Evolutionary conservation across 331 rosid genomes (phyloP).

Genomic region (Pyracantha coccinea): DNA sequence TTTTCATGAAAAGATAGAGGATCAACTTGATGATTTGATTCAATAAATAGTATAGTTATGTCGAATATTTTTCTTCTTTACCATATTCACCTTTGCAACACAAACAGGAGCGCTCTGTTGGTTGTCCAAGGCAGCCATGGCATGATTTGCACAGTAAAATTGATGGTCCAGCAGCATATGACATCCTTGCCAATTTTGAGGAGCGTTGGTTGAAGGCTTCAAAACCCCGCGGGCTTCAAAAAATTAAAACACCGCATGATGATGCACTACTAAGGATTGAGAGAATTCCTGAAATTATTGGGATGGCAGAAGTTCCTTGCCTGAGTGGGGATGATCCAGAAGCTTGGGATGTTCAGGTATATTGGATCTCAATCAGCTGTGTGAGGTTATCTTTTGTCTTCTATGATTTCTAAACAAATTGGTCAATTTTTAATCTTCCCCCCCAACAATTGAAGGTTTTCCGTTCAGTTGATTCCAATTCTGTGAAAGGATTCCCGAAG

Average conservation of each 20-base stretch:
- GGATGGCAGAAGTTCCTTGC: slow-evolving; percentile 41
- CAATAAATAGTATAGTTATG: not conserved
- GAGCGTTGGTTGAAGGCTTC: slow-evolving; percentile 76
- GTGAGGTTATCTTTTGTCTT: not conserved
- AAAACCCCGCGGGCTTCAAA: slow-evolving; percentile 32
- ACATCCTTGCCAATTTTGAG: slow-evolving; percentile 77
- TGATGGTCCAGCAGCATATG: slow-evolving; percentile 92
- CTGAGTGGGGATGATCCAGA: slow-evolving; percentile 35
- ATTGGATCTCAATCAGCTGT: not conserved
- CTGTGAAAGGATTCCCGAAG: slow-evolving; percentile 77
- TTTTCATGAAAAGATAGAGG: not conserved
- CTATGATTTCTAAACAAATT: not conserved
- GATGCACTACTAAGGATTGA: slow-evolving; percentile 59
- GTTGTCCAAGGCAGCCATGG: slow-evolving; percentile 95
- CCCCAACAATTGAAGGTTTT: slow-evolving; percentile 45
- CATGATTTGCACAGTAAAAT: slow-evolving; percentile 85
- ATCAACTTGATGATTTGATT: not conserved
- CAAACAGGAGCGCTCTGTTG: slow-evolving; percentile 46
- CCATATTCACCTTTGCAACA: not conserved
- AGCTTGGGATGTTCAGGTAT: slow-evolving; percentile 89
- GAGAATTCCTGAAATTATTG: slow-evolving; percentile 60
- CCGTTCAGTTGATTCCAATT: slow-evolving; percentile 80
- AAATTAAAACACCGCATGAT: slow-evolving; percentile 46
- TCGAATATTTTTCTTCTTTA: not conserved
- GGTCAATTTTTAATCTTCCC: not conserved